Evolutionary conservation across 2,329 filamentous ascomycete species (phyloP), one percentile per base, ranked within the genome.

Genomic region (Colletotrichum caudatum): DNA sequence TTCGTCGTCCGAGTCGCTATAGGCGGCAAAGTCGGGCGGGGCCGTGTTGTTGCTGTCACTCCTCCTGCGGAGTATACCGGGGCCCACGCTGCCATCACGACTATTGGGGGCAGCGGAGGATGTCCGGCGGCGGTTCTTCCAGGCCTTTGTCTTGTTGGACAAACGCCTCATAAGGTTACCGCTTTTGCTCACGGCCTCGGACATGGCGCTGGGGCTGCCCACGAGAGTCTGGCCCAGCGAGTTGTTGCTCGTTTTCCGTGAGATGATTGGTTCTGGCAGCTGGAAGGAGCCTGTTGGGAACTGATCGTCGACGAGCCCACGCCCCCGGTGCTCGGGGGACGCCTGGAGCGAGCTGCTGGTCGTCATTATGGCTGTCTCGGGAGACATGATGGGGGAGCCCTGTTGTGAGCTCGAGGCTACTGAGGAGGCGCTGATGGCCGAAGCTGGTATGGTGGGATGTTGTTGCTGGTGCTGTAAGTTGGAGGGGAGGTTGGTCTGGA

Each of bases 51-150:
- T 96, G 84, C 95, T 97, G 80, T 97, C 94, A 80, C 95, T 98
- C 75, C 95, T 91, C 69, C 94, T 89, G 73, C 95, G 91, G 81
- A 97, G 90, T 64, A 97, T 93, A 67, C 94, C 92, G 1, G 96
- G 96, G 0, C 96, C 96, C 35, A 94, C 92, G 78, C 95, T 98
- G 73, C 93, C 91, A 78, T 98, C 94, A 53, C 95, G 91, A 79
- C 92, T 94, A 72, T 91, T 90, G 26, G 92, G 89, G 56, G 92
- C 89, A 1, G 91, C 91, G 3, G 93, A 94, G 20, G 94, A 97
- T 73, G 92, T 91, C 73, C 95, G 89, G 74, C 94, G 90, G 72
- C 91, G 88, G 50, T 82, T 82, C 79, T 90, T 80, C 85, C 92
- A 82, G 48, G 87, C 91, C 58, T 90, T 90, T 7, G 94, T 94